These are phyloP conservation scores for Leccinum subspadiceum DNA, from an alignment of 1,284 basidiomycete species.

Conservation along the genomic window DNA sequence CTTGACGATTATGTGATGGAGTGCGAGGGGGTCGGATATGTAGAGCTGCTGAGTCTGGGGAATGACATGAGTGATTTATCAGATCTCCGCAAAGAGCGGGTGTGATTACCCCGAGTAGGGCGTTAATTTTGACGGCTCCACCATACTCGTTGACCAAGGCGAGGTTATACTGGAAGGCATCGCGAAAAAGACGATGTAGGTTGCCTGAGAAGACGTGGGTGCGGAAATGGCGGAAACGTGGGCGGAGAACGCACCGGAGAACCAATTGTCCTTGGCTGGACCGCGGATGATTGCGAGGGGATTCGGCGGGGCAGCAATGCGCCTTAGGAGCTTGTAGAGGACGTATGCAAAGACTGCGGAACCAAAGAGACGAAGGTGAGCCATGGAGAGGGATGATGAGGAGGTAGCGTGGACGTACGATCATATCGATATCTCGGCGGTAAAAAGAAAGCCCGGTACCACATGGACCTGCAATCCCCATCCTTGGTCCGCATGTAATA, in stretches of 20 bases:
- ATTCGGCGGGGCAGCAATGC: slow-evolving; percentile 6
- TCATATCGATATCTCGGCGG: not conserved
- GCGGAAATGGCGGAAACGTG: not conserved
- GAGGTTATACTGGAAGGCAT: slow-evolving; percentile 49
- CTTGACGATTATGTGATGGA: slow-evolving; percentile 46
- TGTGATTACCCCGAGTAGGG: slow-evolving; percentile 47
- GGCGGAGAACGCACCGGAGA: slow-evolving; percentile 35
- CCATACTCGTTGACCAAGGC: slow-evolving; percentile 45
- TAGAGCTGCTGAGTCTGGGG: slow-evolving; percentile 42
- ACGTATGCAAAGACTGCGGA: slow-evolving; percentile 9
- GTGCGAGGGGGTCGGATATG: slow-evolving; percentile 46
- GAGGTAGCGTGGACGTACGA: not conserved
- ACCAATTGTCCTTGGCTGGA: slow-evolving; percentile 34
- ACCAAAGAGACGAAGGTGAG: not conserved
- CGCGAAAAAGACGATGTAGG: slow-evolving; percentile 45
- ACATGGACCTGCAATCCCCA: not conserved
- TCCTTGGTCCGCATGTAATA: not conserved
- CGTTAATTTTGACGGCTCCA: slow-evolving; percentile 46
- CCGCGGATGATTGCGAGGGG: slow-evolving; percentile 22
- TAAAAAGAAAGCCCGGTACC: not conserved
- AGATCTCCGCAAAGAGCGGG: not conserved
- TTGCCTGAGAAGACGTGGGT: slow-evolving; percentile 38
- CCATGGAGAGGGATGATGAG: not conserved
- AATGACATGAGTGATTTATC: slow-evolving; percentile 11
- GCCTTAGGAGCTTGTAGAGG: slow-evolving; percentile 19